Evolutionary conservation across 257 asterid genomes (phyloP).

Genomic region (Eustoma russellianum): DNA sequence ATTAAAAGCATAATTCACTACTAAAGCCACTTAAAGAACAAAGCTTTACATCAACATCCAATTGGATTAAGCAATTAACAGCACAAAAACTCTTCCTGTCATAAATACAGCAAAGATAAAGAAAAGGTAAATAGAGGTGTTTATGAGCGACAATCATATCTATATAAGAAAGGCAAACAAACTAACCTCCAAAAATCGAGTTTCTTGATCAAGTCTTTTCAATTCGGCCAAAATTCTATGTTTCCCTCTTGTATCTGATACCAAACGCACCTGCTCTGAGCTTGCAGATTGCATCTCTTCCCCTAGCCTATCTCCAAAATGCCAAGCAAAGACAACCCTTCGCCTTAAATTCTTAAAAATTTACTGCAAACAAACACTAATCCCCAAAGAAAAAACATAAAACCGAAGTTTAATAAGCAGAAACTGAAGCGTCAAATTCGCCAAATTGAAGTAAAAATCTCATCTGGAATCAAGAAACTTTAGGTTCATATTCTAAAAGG

Average conservation of each 20-base stretch:
- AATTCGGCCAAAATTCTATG: slow-evolving; percentile 86
- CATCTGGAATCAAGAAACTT: background rate
- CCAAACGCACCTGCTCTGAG: slow-evolving; percentile 52
- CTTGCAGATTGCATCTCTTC: slow-evolving; percentile 56
- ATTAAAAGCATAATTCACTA: too few species aligned
- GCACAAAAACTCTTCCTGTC: too few species aligned
- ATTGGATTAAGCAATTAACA: too few species aligned
- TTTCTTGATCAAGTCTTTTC: slow-evolving; percentile 93
- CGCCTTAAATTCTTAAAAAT: background rate
- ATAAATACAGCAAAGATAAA: too few species aligned
- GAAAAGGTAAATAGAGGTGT: too few species aligned
- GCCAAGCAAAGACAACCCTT: background rate
- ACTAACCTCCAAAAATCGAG: slow-evolving; percentile 80
- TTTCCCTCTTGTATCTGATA: slow-evolving; percentile 69
- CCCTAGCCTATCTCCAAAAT: background rate
- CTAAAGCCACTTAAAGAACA: too few species aligned
- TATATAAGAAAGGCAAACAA: slow-evolving; percentile 1
- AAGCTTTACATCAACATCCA: too few species aligned
- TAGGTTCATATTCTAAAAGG: too few species aligned
- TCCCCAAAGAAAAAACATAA: slow-evolving; percentile 1
- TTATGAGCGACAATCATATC: too few species aligned
- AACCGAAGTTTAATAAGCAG: slow-evolving; percentile 4
- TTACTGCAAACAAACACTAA: background rate
- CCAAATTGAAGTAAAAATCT: background rate
- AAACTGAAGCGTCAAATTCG: background rate